A percentile compares a stretch with the other conserved stretches of the same genome.
These are phyloP conservation scores for Aspergillus sp. DNA, from an alignment of 2,329 filamentous ascomycete species.

Conservation along the genomic window DNA sequence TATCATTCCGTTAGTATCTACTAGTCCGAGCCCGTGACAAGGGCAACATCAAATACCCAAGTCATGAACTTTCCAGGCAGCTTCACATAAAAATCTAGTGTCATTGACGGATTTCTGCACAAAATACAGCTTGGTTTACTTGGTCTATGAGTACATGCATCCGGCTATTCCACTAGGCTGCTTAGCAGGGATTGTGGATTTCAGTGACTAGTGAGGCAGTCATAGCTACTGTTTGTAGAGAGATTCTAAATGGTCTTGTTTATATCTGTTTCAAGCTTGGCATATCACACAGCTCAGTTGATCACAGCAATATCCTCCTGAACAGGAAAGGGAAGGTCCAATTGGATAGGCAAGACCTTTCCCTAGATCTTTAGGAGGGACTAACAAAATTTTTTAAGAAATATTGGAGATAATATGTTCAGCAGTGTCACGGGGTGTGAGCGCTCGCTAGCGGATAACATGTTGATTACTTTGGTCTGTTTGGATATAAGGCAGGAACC, in stretches of 20 bases:
- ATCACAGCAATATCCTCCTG: slow-evolving; percentile 6
- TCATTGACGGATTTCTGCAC: slow-evolving; percentile 1
- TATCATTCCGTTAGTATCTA: not conserved
- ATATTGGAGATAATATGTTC: not conserved
- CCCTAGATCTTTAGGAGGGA: not conserved
- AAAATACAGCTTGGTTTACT: not conserved
- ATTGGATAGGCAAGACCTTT: slow-evolving; percentile 4
- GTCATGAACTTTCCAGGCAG: not conserved
- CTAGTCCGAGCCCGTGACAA: not conserved
- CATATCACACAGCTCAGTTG: slow-evolving; percentile 2
- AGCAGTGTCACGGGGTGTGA: not conserved
- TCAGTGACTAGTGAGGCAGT: slow-evolving; percentile 5
- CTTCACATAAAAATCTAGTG: slow-evolving; percentile 4
- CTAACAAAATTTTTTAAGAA: not conserved
- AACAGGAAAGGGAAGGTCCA: slow-evolving; percentile 8
- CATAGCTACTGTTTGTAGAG: slow-evolving; percentile 10
- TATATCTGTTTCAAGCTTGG: slow-evolving; percentile 6
- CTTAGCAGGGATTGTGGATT: slow-evolving; percentile 4
- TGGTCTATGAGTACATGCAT: slow-evolving; percentile 9
- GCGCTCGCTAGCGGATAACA: no score
- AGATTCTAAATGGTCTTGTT: slow-evolving; percentile 5
- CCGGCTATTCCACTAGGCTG: slow-evolving; percentile 5
- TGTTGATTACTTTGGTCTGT: no score
- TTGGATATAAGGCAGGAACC: no score
- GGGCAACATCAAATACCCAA: not conserved